Conservation (phyloP, 129 eudicot genomes). For the Ambrosia trifida region DNA sequence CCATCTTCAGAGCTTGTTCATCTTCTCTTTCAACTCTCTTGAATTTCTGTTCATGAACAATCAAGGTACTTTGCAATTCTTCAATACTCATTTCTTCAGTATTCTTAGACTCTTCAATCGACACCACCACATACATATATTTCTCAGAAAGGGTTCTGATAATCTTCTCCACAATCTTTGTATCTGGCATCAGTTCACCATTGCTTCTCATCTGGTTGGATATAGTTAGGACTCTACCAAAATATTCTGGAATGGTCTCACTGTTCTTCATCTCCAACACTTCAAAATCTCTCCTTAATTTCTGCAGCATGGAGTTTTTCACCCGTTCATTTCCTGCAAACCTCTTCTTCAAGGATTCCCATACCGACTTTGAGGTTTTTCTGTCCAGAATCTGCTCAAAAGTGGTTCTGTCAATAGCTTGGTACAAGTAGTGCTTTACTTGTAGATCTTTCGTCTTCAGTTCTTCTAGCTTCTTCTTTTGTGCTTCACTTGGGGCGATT, state of each 20-base stretch:
- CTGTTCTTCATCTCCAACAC: background rate
- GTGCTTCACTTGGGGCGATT: background rate
- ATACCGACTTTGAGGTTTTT: background rate
- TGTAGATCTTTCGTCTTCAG: background rate
- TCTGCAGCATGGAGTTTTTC: background rate
- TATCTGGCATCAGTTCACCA: background rate
- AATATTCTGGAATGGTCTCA: background rate
- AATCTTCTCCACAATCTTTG: conserved; percentile 4
- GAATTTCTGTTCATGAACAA: background rate
- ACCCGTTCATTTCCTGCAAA: background rate
- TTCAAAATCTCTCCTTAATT: background rate
- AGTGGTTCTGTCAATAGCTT: background rate
- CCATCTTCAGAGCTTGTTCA: background rate
- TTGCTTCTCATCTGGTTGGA: background rate
- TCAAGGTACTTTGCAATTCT: background rate
- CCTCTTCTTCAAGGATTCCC: background rate
- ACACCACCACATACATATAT: background rate
- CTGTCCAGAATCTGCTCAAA: background rate
- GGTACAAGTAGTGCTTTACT: background rate
- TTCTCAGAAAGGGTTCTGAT: background rate
- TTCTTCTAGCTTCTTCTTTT: background rate
- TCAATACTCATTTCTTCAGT: background rate
- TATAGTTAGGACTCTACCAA: background rate
- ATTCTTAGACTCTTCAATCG: conserved; percentile 1
- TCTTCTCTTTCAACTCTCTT: background rate